A percentile compares a stretch with the other conserved stretches of the same genome.
Conservation (phyloP, 2,329 filamentous ascomycete genomes). For the Pyrenophora tritici-repentis region DNA sequence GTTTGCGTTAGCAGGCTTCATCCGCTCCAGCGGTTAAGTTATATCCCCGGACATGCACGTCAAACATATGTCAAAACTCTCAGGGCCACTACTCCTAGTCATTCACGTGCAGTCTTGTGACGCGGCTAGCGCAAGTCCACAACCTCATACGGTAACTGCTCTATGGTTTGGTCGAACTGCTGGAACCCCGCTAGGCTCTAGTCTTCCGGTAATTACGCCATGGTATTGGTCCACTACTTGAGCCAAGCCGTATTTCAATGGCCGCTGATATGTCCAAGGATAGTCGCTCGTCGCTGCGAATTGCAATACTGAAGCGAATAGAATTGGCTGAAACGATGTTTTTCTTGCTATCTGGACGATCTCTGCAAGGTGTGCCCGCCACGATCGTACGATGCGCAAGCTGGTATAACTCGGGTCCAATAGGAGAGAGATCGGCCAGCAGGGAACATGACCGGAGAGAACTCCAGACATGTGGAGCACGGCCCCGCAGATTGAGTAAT, state of each 20-base stretch:
- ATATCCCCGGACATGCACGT: conserved; percentile 1
- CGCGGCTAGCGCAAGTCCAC: conserved; percentile 8
- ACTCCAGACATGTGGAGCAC: conserved; percentile 5
- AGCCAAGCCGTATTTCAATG: not conserved
- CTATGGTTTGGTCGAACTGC: not conserved
- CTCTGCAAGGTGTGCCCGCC: conserved; percentile 2
- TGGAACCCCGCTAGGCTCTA: too few relatives aligned
- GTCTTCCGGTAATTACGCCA: too few relatives aligned
- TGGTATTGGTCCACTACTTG: too few relatives aligned
- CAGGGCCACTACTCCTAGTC: conserved; percentile 4
- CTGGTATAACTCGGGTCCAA: conserved; percentile 15
- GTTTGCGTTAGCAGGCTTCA: conserved; percentile 8
- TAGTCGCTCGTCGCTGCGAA: conserved; percentile 2
- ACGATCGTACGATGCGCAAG: conserved; percentile 14
- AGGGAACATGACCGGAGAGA: conserved; percentile 9
- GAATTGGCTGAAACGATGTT: not conserved
- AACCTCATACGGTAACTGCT: not conserved
- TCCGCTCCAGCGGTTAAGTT: conserved; percentile 1
- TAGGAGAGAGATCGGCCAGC: conserved; percentile 15
- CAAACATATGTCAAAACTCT: conserved; percentile 6
- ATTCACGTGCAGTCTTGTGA: conserved; percentile 1
- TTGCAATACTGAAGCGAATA: not conserved
- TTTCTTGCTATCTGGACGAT: conserved; percentile 11
- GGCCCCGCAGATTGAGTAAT: conserved; percentile 5
- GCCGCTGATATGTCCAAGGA: conserved; percentile 6